Base-by-base conservation (phyloP, 768 basidiomycete species). In the Cystofilobasidium ferigula region DNA sequence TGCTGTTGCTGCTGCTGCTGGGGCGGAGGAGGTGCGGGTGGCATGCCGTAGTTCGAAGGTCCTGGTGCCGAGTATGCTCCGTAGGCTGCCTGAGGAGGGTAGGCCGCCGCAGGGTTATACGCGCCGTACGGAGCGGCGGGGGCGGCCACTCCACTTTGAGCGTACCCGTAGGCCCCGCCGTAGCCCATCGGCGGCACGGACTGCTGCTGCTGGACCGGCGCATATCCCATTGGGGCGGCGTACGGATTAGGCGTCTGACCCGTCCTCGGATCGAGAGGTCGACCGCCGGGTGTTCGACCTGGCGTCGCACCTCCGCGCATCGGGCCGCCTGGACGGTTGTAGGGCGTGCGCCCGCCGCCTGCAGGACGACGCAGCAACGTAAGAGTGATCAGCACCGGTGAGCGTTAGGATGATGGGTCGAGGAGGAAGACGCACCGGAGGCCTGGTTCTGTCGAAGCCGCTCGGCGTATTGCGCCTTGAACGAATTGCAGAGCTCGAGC, bases 401-500 rank as follows among this genome's bases (percentile, higher is more conserved):
- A 43, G 42, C 14, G 45, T 42, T 42, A 12, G 34, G 51, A 48
- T 54, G 47, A 28, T 54, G 30, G 53, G 20, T 36, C 53, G 5
- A 13, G 43, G 10, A 63, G 61, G 24, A 26, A 45, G 42, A 35
- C 26, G 24, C 36, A 35, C 20, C 43, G 12, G 51, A 30, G n/a
- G 42, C 47, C 45, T 67, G 66, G 43, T 73, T 72, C 38, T 74
- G 72, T 16, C 69, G 63, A 26, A 75, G 63, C 42, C 64, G 28
- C 26, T 67, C 66, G 13, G 67, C 70, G 62, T 75, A 77, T 57
- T 76, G 76, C 18, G 71, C 84, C 84, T 97, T 97, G 84, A 98
- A 98, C 24, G 93, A 92, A 74, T 97, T 93, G 70, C 94, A 95
- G 6, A 98, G 78, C 75, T 95, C 91, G 5, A 88, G 85, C 30